Percentiles rank a stretch among this genome's conserved stretches.
Conservation (phyloP, 192 early-diverging fungal species). For the Backusella tarrabulga region DNA sequence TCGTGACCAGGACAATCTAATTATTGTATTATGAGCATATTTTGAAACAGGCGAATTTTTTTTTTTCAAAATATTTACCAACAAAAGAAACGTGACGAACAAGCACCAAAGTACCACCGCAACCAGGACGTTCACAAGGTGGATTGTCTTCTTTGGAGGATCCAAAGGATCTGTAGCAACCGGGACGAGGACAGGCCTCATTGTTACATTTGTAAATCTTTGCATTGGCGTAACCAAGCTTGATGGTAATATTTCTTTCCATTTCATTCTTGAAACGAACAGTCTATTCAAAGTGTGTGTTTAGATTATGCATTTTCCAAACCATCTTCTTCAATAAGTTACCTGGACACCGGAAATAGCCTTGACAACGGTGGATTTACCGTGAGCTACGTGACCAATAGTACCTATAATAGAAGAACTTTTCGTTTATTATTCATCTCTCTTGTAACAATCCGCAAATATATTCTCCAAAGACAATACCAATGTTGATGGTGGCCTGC, state of each 20-base stretch:
- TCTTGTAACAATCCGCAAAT: too few species aligned
- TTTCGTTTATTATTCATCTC: too few species aligned
- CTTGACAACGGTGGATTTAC: slow-evolving; percentile 99
- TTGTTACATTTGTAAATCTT: slow-evolving; percentile 99
- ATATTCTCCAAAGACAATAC: slow-evolving; percentile 39
- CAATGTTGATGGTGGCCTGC: slow-evolving; percentile 99
- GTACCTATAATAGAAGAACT: slow-evolving; percentile 60
- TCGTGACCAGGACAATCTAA: slow-evolving; percentile 98
- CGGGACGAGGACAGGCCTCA: slow-evolving; percentile 90
- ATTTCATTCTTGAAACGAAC: slow-evolving; percentile 98
- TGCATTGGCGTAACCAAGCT: slow-evolving; percentile 98
- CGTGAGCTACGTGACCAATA: slow-evolving; percentile 99
- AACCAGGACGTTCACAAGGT: slow-evolving; percentile 84
- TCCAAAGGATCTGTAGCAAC: slow-evolving; percentile 89
- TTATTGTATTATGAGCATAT: background rate
- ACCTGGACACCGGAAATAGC: slow-evolving; percentile 96
- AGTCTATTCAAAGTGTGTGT: slow-evolving; percentile 48
- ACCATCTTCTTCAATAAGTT: background rate
- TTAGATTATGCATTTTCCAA: background rate
- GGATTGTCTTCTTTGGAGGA: slow-evolving; percentile 84
- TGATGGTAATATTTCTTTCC: slow-evolving; percentile 99
- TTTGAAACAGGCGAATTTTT: background rate
- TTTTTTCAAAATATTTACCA: background rate
- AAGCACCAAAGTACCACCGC: slow-evolving; percentile 83
- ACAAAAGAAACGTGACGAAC: slow-evolving; percentile 95